Base-by-base conservation (phyloP, 2,329 filamentous ascomycete species). In the Dendryphion nanum region DNA sequence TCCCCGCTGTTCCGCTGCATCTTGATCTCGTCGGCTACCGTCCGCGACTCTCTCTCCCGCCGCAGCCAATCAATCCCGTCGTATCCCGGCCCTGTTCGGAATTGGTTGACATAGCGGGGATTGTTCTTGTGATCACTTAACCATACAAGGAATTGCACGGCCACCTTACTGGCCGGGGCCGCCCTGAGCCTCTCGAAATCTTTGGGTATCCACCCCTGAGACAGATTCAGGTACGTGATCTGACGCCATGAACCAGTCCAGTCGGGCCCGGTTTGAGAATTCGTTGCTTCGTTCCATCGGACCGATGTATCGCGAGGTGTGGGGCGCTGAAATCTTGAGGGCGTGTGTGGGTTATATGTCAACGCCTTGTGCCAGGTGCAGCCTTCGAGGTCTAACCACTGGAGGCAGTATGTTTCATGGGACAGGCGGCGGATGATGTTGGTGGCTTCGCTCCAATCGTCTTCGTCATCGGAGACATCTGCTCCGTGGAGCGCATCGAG, bases 371-470 rank as follows among this genome's bases (percentile, higher is more conserved):
- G 51, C 80, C 80, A 83, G 16, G 68, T 63, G 50, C 80, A 83
- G 6, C 79, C 79, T 54, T 81, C 76, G 1, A 83, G 62, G 48
- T 83, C 80, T 2, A 83, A 68, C 77, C 78, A 82, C 48, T 74
- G 71, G 3, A 83, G 65, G 30, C 77, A 78, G 47, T 81, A 77
- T 0, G 78, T 76, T 30, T 71, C 70, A 31, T 70, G 64, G 18
- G 75, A 78, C 1, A 83, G 64, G 17, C 74, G 74, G 5, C 77
- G 73, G 1, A 83, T 65, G 15, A 82, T 71, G 14, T 71, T 71
- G 1, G 76, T 70, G 2, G 78, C 73, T 55, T 82, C 78, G 24
- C 71, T 68, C 68, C 73, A 75, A 53, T 81, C 73, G 36, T 76
- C 66, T 38, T 81, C 76, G 19, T 71, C 59, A 3, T 67, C 65